A percentile compares a stretch with the other conserved stretches of the same genome.
These are phyloP conservation scores for Alternaria arbusti DNA, from an alignment of 2,329 filamentous ascomycete genomes.

Conservation along the genomic window DNA sequence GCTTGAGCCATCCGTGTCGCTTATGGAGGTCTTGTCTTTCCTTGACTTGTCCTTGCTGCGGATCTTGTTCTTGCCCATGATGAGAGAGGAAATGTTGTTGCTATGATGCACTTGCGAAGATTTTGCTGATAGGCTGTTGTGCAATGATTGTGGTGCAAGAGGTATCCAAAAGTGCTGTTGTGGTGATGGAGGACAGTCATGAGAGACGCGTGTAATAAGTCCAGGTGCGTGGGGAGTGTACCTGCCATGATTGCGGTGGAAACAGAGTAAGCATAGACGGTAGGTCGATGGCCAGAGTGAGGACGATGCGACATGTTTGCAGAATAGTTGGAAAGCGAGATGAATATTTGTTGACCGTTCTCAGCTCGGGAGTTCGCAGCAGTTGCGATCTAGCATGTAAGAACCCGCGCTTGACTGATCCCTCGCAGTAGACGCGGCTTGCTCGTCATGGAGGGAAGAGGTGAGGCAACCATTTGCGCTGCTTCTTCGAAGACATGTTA, in stretches of 20 bases:
- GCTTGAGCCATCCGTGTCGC: not conserved
- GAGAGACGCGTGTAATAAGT: not conserved
- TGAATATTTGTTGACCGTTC: not conserved
- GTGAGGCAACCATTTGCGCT: not conserved
- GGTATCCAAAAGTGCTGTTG: slow-evolving; percentile 17
- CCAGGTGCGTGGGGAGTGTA: slow-evolving; percentile 2
- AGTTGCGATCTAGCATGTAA: not conserved
- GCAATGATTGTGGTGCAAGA: slow-evolving; percentile 20
- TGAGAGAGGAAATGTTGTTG: slow-evolving; percentile 23
- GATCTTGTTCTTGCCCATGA: slow-evolving; percentile 25
- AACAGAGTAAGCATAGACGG: not conserved
- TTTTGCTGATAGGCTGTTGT: slow-evolving; percentile 28
- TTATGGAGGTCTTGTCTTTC: not conserved
- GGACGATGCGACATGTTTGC: not conserved
- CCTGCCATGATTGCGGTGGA: slow-evolving; percentile 12
- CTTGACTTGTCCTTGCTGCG: slow-evolving; percentile 9
- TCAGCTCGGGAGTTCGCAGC: slow-evolving; percentile 9
- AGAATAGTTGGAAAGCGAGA: not conserved
- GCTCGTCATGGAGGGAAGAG: not conserved
- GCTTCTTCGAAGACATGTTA: not conserved
- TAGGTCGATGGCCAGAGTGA: not conserved
- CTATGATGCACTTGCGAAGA: slow-evolving; percentile 34
- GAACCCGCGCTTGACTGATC: not conserved
- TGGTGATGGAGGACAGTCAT: slow-evolving; percentile 3
- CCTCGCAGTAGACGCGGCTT: not conserved